Base-by-base conservation (phyloP, 2,329 filamentous ascomycete species). In the Fusarium torulosum region DNA sequence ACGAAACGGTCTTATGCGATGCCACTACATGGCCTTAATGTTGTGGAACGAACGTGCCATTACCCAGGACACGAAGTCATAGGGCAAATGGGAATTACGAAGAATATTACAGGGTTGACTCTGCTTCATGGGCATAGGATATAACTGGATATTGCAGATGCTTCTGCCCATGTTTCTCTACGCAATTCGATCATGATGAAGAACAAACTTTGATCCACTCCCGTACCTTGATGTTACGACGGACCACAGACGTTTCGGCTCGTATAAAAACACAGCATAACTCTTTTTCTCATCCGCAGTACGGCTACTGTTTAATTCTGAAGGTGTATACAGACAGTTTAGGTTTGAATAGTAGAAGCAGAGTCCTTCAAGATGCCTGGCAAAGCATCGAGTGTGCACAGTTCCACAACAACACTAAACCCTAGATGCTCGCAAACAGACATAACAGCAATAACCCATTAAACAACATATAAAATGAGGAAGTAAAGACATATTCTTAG, bases 211-310 rank as follows among this genome's bases (percentile, higher is more conserved):
- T n/a, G 21, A 11, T 11, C 10, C 17, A 37, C 4, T 35, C 9
- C 10, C 25, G 11, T 29, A 47, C 17, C 20, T n/a, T 15, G 6
- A 29, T 15, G 1, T 13, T 7, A 42, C 9, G n/a, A n/a, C 14
- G 17, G 7, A 29, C 45, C 31, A 41, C 20, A 42, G 46, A n/a
- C 27, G 31, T 60, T 45, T 49, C 31, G 44, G 52, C 44, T 55
- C 33, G 49, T 54, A 17, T 46, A 44, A 58, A 55, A 65, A 54
- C 31, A 42, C 21, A 23, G 23, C n/a, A 21, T 38, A 65, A 42
- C 50, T 47, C 19, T 67, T 60, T 60, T 49, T 49, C 17, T n/a
- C 14, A 15, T 21, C 35, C 29, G 21, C 37, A 21, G 38, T n/a
- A 49, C 35, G 41, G 25, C 25, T 33, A 23, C 35, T 45, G 33